These are phyloP conservation scores for Jaenimonas drosophilae DNA, from an alignment of 208 protist genomes.

Conservation along the genomic window DNA sequence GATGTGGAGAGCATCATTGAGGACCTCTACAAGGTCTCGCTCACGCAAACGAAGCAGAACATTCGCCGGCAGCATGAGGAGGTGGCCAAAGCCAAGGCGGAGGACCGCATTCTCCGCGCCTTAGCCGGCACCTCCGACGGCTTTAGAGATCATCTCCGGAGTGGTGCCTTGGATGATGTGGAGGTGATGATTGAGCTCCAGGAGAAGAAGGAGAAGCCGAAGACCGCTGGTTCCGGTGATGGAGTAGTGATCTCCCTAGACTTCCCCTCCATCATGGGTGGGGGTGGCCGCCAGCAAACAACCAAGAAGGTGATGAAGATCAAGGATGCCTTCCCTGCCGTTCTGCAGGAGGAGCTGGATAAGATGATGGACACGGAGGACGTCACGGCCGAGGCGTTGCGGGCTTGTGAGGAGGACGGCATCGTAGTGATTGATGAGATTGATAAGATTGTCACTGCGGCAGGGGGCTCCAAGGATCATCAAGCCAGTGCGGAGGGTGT, in stretches of 20 bases:
- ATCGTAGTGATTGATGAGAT: constrained; percentile 99
- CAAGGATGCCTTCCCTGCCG: constrained; percentile 86
- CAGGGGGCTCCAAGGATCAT: constrained; percentile 81
- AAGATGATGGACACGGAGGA: constrained; percentile 92
- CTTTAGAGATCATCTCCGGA: constrained; percentile 91
- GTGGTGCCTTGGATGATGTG: constrained; percentile 87
- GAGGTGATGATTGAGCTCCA: constrained; percentile 89
- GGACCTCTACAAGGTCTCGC: constrained; percentile 93
- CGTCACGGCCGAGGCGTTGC: constrained; percentile 89
- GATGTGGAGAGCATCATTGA: constrained; percentile 97
- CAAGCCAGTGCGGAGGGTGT: constrained; percentile 95
- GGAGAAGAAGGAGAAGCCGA: constrained; percentile 89
- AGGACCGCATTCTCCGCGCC: constrained; percentile 85
- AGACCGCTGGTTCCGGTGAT: constrained; percentile 50
- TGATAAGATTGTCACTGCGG: constrained; percentile 95
- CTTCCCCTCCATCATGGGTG: constrained; percentile 71
- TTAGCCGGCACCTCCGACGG: constrained; percentile 85
- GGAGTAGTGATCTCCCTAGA: constrained; percentile 85
- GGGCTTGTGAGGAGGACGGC: constrained; percentile 94
- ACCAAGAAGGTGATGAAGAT: constrained; percentile 92
- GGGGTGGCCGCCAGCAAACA: constrained; percentile 52
- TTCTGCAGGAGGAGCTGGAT: constrained; percentile 91
- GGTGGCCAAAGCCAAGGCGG: constrained; percentile 66
- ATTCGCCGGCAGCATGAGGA: constrained; percentile 84
- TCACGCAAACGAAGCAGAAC: constrained; percentile 88